phyloP scores from a whole-genome alignment of 176 grass and related monocot genomes.

The Chloris gayana region DNA sequence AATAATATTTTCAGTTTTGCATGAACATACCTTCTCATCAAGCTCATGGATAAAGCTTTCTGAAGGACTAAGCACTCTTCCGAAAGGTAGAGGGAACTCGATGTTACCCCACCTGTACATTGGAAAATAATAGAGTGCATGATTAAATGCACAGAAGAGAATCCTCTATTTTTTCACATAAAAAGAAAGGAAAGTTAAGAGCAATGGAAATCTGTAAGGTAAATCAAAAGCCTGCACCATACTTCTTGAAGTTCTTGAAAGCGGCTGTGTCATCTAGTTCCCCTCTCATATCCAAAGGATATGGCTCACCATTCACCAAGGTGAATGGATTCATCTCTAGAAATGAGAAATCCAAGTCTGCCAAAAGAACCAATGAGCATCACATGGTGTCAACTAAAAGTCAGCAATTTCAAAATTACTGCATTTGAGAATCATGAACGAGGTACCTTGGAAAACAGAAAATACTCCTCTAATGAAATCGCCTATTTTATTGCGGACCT shows the following conservation, averaged over 20 bases:
- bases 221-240: conserved; percentile 31
- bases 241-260: conserved; percentile 99
- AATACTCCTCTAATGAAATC: conserved; percentile 84
- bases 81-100: conserved; percentile 92
- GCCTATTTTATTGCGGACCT: conserved; percentile 87
- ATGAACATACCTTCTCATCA: conserved; percentile 87
- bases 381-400: conserved; percentile 2
- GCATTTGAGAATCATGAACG: conserved; percentile 12
- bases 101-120: conserved; percentile 78
- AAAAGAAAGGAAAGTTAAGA: not conserved
- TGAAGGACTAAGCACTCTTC: conserved; percentile 87
- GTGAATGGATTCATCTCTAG: conserved; percentile 99
- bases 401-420: not conserved
- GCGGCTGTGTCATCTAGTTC: conserved; percentile 97
- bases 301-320: conserved; percentile 85
- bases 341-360: conserved; percentile 99
- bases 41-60: conserved; percentile 91
- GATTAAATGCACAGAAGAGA: not conserved
- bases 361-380: conserved; percentile 25
- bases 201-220: not conserved
- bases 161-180: not conserved
- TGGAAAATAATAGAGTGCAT: not conserved
- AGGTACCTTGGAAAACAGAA: conserved; percentile 93
- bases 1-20: conserved; percentile 17
- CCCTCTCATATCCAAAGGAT: conserved; percentile 98